Percentiles rank a stretch among this genome's conserved stretches.
phyloP scores from a whole-genome alignment of 768 basidiomycete genomes.

The Naematelia encephala region DNA sequence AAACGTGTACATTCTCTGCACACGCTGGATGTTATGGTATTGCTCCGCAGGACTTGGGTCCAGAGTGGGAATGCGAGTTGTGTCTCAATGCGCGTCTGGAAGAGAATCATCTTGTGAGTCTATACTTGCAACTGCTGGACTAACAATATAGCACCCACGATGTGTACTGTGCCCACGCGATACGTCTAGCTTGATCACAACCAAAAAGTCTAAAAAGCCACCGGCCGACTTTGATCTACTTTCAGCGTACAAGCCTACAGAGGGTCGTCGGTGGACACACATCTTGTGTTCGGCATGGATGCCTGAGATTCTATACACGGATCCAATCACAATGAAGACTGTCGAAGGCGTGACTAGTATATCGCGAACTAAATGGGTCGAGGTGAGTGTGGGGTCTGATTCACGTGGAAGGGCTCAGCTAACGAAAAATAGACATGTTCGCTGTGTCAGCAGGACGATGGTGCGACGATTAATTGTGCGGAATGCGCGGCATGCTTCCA shows the following conservation, averaged over 20 bases:
- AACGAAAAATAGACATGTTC: constrained; percentile 62
- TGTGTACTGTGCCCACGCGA: constrained; percentile 79
- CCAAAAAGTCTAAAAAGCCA: constrained; percentile 23
- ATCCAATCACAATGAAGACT: constrained; percentile 66
- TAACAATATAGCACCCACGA: constrained; percentile 68
- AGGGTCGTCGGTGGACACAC: constrained; percentile 90
- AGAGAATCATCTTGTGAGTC: constrained; percentile 74
- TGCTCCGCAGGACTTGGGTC: constrained; percentile 57
- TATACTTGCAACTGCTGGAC: not conserved
- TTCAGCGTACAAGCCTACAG: constrained; percentile 83
- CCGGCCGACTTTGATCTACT: constrained; percentile 52
- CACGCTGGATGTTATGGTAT: constrained; percentile 74
- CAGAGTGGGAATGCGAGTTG: constrained; percentile 81
- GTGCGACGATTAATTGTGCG: constrained; percentile 76
- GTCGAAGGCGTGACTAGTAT: constrained; percentile 83
- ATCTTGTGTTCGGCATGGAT: constrained; percentile 83
- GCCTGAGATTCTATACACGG: constrained; percentile 77
- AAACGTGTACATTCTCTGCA: constrained; percentile 69
- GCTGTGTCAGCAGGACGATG: constrained; percentile 65
- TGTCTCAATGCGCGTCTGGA: constrained; percentile 77
- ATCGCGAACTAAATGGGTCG: constrained; percentile 64
- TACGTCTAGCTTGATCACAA: constrained; percentile 46
- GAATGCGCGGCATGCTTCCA: constrained; percentile 82
- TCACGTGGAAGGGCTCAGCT: not conserved
- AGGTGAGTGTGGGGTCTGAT: constrained; percentile 56